phyloP scores from a whole-genome alignment of 2,329 filamentous ascomycete genomes.

The Penicillium sp. region DNA sequence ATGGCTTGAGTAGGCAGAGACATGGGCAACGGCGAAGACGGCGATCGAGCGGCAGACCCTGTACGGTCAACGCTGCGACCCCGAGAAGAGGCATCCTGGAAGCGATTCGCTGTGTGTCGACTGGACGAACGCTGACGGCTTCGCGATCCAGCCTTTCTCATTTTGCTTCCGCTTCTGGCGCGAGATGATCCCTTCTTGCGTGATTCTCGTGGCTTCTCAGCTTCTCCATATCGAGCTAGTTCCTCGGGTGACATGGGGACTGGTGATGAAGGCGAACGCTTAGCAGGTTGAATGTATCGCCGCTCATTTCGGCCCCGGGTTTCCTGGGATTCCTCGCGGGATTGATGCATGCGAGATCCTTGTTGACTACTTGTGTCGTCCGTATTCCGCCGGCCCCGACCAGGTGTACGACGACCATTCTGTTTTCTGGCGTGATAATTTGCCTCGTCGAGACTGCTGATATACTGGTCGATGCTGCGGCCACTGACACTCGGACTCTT shows the following conservation, averaged over 20 bases:
- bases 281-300: conserved; percentile 74
- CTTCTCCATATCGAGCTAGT: conserved; percentile 54
- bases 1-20: conserved; percentile 54
- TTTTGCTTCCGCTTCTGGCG: conserved; percentile 55
- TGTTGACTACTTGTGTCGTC: conserved; percentile 56
- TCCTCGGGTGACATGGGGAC: conserved; percentile 95
- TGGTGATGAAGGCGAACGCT: conserved; percentile 88
- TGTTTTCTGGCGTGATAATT: conserved; percentile 64
- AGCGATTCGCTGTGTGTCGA: conserved; percentile 48
- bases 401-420: conserved; percentile 53
- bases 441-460: conserved; percentile 82
- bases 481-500: conserved; percentile 65
- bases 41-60: conserved; percentile 69
- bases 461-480: conserved; percentile 79
- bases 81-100: conserved; percentile 46
- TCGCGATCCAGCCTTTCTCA: conserved; percentile 53
- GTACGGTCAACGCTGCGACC: conserved; percentile 69
- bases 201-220: conserved; percentile 54
- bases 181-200: conserved; percentile 41
- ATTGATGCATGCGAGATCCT: conserved; percentile 56
- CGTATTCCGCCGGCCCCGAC: conserved; percentile 58
- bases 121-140: conserved; percentile 50
- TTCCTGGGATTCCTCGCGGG: conserved; percentile 70
- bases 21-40: conserved; percentile 81
- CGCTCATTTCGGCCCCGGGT: conserved; percentile 68